These are phyloP conservation scores for Ceratobasidium sp. DNA, from an alignment of 1,284 basidiomycete species.

Conservation along the genomic window DNA sequence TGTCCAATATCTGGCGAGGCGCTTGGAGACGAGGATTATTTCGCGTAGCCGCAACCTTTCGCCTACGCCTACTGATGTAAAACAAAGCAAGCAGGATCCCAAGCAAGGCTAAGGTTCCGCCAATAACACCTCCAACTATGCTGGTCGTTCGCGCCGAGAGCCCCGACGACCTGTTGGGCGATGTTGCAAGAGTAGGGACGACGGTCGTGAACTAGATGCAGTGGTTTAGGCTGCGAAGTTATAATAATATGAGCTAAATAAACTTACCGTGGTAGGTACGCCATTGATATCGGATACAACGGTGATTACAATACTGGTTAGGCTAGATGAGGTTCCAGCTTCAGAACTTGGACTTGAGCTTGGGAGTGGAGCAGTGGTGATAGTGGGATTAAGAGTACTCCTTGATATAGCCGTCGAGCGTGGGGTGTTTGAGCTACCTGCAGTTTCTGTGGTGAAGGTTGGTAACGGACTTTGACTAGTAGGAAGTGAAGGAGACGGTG, in stretches of 20 bases:
- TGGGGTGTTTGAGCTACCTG: conserved; percentile 11
- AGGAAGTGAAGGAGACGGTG: not conserved
- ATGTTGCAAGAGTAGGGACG: conserved; percentile 31
- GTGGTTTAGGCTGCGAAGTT: not conserved
- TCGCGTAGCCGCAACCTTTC: conserved; percentile 16
- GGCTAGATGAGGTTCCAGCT: conserved; percentile 6
- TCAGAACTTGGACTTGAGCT: not conserved
- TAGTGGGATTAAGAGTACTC: not conserved
- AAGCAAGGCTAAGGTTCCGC: conserved; percentile 32
- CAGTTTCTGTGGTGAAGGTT: not conserved
- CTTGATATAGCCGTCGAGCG: not conserved
- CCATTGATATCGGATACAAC: conserved; percentile 16
- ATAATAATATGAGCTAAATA: not conserved
- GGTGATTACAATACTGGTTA: conserved; percentile 34
- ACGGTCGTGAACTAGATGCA: conserved; percentile 15
- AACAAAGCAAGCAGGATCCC: conserved; percentile 24
- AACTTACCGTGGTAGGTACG: conserved; percentile 10
- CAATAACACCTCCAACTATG: conserved; percentile 38
- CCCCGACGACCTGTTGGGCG: conserved; percentile 2
- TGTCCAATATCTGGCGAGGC: conserved; percentile 31
- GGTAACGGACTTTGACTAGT: not conserved
- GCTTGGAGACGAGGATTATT: conserved; percentile 33
- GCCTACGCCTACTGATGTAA: conserved; percentile 25
- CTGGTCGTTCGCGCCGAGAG: conserved; percentile 18
- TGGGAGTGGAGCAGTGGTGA: not conserved